Percentiles rank a stretch among this genome's conserved stretches.
Conservation (phyloP, 225 moss, liverwort and hornwort species). For the Climacium dendroides region DNA sequence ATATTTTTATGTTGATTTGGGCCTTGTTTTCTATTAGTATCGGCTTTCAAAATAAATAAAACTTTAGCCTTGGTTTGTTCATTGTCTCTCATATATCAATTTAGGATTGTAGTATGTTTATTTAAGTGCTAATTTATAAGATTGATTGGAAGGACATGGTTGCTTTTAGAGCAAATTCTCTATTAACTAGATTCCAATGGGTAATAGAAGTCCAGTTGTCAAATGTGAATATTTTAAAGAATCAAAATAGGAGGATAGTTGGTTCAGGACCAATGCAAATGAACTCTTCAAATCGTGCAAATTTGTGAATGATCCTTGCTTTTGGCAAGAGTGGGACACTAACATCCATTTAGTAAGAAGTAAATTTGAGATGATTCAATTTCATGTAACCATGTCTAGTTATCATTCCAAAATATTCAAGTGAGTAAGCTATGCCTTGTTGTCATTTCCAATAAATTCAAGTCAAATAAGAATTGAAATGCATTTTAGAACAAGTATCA, state of each 20-base stretch:
- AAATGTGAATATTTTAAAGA: neutral
- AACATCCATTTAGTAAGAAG: no score
- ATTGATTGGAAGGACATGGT: no score
- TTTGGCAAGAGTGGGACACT: neutral
- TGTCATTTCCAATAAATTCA: neutral
- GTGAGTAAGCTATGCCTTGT: neutral
- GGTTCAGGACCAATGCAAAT: neutral
- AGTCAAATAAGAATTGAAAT: neutral
- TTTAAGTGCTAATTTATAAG: no score
- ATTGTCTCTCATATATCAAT: no score
- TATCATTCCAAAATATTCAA: neutral
- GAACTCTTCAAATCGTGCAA: neutral
- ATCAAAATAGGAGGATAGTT: neutral
- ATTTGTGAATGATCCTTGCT: rapidly evolving
- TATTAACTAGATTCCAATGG: neutral
- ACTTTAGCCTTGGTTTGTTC: no score
- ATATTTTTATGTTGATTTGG: no score
- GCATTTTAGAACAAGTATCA: neutral
- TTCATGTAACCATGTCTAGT: rapidly evolving
- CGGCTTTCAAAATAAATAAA: no score
- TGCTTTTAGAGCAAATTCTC: no score
- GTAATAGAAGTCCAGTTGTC: neutral
- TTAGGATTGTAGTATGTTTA: no score
- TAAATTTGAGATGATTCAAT: neutral
- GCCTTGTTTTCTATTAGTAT: no score